Percentiles rank a stretch among this genome's conserved stretches.
Evolutionary conservation across 306 rosid species (phyloP).

Genomic region (Dalbergia cochinchinensis): DNA sequence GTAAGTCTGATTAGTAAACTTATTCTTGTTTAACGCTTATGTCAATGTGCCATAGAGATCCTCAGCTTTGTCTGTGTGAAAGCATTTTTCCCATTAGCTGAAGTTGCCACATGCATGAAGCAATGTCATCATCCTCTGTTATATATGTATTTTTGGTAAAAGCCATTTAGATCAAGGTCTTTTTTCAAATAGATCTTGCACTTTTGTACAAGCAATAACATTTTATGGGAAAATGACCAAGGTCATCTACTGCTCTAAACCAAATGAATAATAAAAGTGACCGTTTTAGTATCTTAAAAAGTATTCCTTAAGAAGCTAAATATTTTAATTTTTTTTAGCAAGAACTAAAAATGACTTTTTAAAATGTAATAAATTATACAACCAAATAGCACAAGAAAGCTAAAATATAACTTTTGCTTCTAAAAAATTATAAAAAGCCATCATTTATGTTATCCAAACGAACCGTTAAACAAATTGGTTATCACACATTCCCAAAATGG

Average conservation of each 20-base stretch:
- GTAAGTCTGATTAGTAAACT: conserved; percentile 58
- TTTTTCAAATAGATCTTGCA: background rate
- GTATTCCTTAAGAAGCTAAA: too few species aligned
- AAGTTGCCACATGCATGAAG: background rate
- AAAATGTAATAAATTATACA: too few species aligned
- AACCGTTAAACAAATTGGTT: too few species aligned
- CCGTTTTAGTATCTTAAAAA: too few species aligned
- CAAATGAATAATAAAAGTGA: background rate
- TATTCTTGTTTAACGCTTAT: conserved; percentile 14
- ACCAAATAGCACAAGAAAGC: too few species aligned
- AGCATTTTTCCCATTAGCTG: background rate
- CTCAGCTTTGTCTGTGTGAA: background rate
- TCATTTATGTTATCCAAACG: too few species aligned
- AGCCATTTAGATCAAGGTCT: background rate
- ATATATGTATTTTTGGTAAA: background rate
- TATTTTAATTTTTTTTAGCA: too few species aligned
- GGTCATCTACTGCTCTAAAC: background rate
- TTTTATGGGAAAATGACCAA: conserved; percentile 10
- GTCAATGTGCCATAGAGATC: conserved; percentile 7
- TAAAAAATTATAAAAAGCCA: too few species aligned
- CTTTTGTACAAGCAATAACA: background rate
- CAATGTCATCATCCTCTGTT: background rate
- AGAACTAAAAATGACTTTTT: too few species aligned
- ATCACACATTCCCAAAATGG: too few species aligned
- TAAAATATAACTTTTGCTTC: too few species aligned